Conservation (phyloP, 2,329 filamentous ascomycete species). For the Colletotrichum sp. region DNA sequence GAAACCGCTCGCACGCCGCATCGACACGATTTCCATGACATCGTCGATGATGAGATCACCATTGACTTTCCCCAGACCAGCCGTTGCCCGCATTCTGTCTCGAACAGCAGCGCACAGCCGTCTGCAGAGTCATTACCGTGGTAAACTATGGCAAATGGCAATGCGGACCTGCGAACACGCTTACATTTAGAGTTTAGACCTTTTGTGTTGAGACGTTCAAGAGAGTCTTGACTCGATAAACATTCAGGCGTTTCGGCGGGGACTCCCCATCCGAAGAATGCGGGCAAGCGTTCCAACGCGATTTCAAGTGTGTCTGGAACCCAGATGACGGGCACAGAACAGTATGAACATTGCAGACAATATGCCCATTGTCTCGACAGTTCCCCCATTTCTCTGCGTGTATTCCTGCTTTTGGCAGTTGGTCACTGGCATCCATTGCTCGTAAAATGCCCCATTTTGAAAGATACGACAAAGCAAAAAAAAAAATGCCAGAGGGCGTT, state of each 20-base stretch:
- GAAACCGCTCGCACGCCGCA: background rate
- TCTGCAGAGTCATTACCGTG: background rate
- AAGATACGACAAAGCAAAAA: background rate
- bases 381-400: background rate
- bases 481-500: background rate
- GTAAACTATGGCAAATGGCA: background rate
- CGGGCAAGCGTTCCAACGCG: constrained; percentile 1
- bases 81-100: background rate
- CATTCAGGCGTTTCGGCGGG: constrained; percentile 2
- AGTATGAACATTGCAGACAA: background rate
- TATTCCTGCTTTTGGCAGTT: background rate
- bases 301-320: background rate
- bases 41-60: background rate
- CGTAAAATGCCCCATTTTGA: background rate
- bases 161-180: background rate
- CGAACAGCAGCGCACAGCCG: background rate
- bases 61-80: background rate
- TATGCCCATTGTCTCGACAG: background rate
- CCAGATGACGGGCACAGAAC: background rate
- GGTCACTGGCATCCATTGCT: background rate
- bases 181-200: background rate
- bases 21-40: background rate
- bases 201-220: background rate
- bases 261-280: constrained; percentile 3
- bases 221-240: constrained; percentile 6